Evolutionary conservation across 352 stramenopile genomes (phyloP).

Genomic region (Phytophthora sp.): DNA sequence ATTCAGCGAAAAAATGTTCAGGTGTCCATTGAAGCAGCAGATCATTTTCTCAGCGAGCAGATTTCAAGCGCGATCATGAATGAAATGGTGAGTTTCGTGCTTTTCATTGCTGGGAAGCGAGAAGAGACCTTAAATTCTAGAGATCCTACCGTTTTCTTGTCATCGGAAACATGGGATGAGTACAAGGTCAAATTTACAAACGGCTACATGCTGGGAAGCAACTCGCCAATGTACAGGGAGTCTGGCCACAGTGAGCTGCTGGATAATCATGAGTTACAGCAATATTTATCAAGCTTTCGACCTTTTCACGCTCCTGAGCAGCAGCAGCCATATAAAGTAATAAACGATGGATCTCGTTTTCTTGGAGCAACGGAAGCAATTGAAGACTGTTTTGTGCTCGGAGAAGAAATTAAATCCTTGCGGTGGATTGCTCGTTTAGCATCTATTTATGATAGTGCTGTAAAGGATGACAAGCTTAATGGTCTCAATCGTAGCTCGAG

Average conservation of each 20-base stretch:
- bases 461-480: neutral
- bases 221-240: neutral
- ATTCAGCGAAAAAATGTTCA: slow-evolving; percentile 42
- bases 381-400: slow-evolving; percentile 55
- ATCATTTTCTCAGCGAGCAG: slow-evolving; percentile 49
- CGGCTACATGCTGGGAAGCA: slow-evolving; percentile 1
- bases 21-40: slow-evolving; percentile 38
- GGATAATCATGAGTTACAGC: slow-evolving; percentile 43
- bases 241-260: slow-evolving; percentile 16
- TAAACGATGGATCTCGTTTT: slow-evolving; percentile 52
- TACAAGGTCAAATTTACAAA: slow-evolving; percentile 56
- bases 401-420: slow-evolving; percentile 69
- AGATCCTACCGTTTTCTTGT: slow-evolving; percentile 47
- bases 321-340: slow-evolving; percentile 17
- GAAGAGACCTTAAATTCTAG: slow-evolving; percentile 53
- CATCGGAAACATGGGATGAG: slow-evolving; percentile 56
- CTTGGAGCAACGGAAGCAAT: slow-evolving; percentile 46
- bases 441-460: neutral
- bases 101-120: slow-evolving; percentile 55
- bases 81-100: slow-evolving; percentile 63
- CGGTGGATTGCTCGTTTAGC: slow-evolving; percentile 50
- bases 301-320: slow-evolving; percentile 20
- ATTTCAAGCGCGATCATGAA: slow-evolving; percentile 46
- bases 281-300: slow-evolving; percentile 53
- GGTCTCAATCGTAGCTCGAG: neutral